Evolutionary conservation across 495 filamentous ascomycete species (phyloP).

Genomic region (Parathielavia hyrcaniae): DNA sequence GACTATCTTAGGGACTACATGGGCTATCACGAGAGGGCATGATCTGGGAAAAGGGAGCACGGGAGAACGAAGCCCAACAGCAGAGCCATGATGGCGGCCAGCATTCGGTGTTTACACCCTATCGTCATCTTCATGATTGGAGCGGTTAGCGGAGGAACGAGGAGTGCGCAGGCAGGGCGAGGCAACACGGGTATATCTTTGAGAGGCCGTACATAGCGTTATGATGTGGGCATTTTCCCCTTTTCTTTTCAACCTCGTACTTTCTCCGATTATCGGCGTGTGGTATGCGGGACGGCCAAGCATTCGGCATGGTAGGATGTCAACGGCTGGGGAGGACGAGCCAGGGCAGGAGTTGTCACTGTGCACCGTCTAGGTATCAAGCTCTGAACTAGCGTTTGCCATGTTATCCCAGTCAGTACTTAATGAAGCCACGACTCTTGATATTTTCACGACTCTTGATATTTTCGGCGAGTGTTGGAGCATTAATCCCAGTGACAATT

Average conservation of each 20-base stretch:
- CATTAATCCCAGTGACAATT: too few relatives aligned
- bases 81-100: neutral
- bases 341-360: neutral
- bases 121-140: neutral
- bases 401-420: neutral
- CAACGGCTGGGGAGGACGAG: neutral
- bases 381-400: neutral
- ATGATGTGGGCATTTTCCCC: conserved; percentile 10
- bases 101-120: conserved; percentile 1
- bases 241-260: neutral
- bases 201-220: conserved; percentile 7
- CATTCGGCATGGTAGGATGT: neutral
- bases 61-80: neutral
- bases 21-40: neutral
- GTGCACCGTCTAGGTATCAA: neutral
- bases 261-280: neutral
- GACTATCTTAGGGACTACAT: neutral
- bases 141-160: neutral
- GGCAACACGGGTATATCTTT: conserved; percentile 1
- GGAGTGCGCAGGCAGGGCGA: neutral
- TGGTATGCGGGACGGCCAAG: neutral
- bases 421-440: conserved; percentile 8
- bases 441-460: too few relatives aligned
- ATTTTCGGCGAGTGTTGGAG: too few relatives aligned
- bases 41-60: neutral